Conservation (phyloP, 2,329 filamentous ascomycete genomes). For the Aspergillus cejpii region DNA sequence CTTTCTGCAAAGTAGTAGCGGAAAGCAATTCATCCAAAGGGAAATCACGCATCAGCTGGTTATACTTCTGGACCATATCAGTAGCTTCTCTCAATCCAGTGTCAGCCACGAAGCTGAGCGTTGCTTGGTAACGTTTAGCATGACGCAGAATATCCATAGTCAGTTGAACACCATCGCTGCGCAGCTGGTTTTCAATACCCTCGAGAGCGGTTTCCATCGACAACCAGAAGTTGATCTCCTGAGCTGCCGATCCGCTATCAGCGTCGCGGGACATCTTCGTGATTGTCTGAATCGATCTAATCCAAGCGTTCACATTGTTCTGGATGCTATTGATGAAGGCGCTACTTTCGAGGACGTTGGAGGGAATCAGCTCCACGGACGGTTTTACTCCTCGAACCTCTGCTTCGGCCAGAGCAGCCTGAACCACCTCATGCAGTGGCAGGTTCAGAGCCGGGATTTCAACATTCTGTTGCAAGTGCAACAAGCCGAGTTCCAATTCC, state of each 20-base stretch:
- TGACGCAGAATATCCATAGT: conserved; percentile 94
- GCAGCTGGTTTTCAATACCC: conserved; percentile 80
- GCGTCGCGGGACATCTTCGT: conserved; percentile 90
- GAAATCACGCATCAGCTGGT: conserved; percentile 97
- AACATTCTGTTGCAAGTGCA: conserved; percentile 93
- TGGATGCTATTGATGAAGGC: conserved; percentile 90
- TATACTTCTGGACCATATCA: conserved; percentile 96
- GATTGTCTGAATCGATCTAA: conserved; percentile 94
- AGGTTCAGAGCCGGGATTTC: conserved; percentile 91
- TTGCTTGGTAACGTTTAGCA: conserved; percentile 95
- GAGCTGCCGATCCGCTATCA: conserved; percentile 70
- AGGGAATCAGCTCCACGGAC: conserved; percentile 69
- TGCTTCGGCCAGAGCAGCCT: conserved; percentile 74
- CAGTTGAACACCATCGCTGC: conserved; percentile 78
- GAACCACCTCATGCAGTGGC: conserved; percentile 80
- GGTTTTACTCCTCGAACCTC: conserved; percentile 60
- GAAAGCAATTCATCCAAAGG: conserved; percentile 91
- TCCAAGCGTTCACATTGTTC: conserved; percentile 92
- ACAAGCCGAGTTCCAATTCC: conserved; percentile 81
- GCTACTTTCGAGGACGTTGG: conserved; percentile 74
- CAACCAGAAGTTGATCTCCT: conserved; percentile 99
- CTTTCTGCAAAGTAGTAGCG: conserved; percentile 78
- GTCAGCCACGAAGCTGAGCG: conserved; percentile 92
- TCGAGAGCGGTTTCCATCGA: conserved; percentile 93
- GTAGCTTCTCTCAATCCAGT: conserved; percentile 93